A percentile compares a stretch with the other conserved stretches of the same genome.
Evolutionary conservation across 2,329 filamentous ascomycete genomes (phyloP).

Genomic region (Diplodia corticola): DNA sequence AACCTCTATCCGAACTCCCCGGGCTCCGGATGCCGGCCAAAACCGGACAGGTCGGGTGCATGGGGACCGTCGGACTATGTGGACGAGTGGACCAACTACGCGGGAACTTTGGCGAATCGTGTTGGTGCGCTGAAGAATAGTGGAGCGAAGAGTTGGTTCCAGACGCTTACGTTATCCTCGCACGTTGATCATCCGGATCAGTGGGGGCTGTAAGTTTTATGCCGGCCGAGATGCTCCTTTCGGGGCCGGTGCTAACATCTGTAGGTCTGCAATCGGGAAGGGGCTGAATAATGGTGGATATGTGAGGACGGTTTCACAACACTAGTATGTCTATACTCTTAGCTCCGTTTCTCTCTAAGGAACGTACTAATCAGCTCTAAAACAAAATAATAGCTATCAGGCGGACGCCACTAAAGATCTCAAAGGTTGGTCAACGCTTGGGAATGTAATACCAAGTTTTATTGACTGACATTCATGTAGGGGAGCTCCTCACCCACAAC

Average conservation of each 20-base stretch:
- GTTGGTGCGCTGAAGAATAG: neutral
- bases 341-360: too few species aligned
- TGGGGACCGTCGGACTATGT: neutral
- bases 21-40: too few species aligned
- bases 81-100: neutral
- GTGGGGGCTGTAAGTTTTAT: neutral
- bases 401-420: neutral
- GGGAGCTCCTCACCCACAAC: neutral
- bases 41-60: accelerated
- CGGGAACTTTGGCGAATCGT: neutral
- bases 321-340: too few species aligned
- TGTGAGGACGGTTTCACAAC: neutral
- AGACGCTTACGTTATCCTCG: neutral
- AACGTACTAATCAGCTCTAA: too few species aligned
- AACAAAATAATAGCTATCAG: too few species aligned
- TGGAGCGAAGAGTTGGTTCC: neutral
- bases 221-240: neutral
- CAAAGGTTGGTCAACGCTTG: neutral
- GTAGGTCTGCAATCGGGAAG: neutral
- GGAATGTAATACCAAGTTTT: too few species aligned
- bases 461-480: accelerated
- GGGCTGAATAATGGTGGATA: neutral
- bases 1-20: neutral
- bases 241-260: neutral
- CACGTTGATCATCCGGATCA: neutral